Evolutionary conservation across 176 grass and related monocot species (phyloP).

Genomic region (Pontederia paniculata): DNA sequence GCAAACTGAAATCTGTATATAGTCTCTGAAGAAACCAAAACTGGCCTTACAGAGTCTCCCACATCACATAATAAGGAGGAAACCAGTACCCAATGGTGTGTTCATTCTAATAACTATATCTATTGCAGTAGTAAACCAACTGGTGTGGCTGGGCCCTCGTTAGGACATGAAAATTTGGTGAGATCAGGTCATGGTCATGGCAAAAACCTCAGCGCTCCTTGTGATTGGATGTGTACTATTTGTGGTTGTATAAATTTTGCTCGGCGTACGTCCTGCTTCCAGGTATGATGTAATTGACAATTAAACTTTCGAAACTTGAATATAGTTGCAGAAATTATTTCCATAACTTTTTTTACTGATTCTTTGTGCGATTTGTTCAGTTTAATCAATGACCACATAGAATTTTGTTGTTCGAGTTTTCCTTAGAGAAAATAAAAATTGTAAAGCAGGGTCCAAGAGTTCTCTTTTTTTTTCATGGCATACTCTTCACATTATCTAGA

Average conservation of each 20-base stretch:
- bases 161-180: constrained; percentile 46
- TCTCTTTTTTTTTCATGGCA: too few relatives aligned
- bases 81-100: neutral
- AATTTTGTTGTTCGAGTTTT: too few relatives aligned
- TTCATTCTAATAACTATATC: constrained; percentile 15
- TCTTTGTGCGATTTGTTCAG: neutral
- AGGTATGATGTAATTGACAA: constrained; percentile 31
- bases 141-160: constrained; percentile 37
- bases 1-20: too few relatives aligned
- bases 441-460: too few relatives aligned
- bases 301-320: too few relatives aligned
- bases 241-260: constrained; percentile 99
- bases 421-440: too few relatives aligned
- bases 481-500: too few relatives aligned
- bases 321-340: too few relatives aligned
- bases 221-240: constrained; percentile 92
- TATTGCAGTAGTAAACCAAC: constrained; percentile 90
- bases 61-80: too few relatives aligned
- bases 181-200: constrained; percentile 42
- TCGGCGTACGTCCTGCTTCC: constrained; percentile 85
- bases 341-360: neutral
- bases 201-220: constrained; percentile 43
- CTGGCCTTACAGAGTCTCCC: too few relatives aligned
- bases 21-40: too few relatives aligned
- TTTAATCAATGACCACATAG: neutral